These are phyloP conservation scores for Speleostelium caveatum DNA, from an alignment of 78 protist species.

Conservation along the genomic window DNA sequence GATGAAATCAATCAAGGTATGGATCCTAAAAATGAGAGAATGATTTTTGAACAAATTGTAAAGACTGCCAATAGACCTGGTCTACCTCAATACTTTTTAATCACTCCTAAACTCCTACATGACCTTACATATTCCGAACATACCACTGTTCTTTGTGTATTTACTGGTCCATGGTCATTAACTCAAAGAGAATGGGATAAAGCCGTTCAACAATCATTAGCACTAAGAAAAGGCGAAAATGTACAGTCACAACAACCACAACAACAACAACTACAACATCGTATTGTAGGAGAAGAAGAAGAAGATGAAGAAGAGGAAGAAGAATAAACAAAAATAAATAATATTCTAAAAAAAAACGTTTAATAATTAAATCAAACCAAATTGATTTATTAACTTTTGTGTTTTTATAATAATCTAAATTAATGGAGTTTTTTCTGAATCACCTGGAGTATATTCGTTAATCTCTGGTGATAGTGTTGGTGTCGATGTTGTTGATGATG, in stretches of 20 bases:
- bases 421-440: too few species aligned
- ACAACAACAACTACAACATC: too few species aligned
- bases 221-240: not conserved
- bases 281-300: too few species aligned
- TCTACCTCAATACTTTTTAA: slow-evolving; percentile 92
- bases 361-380: too few species aligned
- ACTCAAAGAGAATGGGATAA: slow-evolving; percentile 65
- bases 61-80: slow-evolving; percentile 45
- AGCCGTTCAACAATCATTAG: not conserved
- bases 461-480: too few species aligned
- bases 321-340: too few species aligned
- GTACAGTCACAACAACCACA: not conserved
- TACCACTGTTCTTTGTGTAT: slow-evolving; percentile 86
- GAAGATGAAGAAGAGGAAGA: too few species aligned
- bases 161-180: slow-evolving; percentile 89
- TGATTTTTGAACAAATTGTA: slow-evolving; percentile 87
- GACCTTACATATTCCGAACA: slow-evolving; percentile 74
- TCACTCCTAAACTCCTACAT: slow-evolving; percentile 95
- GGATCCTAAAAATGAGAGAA: slow-evolving; percentile 93
- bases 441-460: too few species aligned
- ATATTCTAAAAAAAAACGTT: too few species aligned
- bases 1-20: slow-evolving; percentile 97
- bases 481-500: too few species aligned
- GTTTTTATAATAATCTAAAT: too few species aligned
- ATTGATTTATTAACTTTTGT: too few species aligned